Base-by-base conservation (phyloP, 345 rosid species). In the Raphanus sativus region DNA sequence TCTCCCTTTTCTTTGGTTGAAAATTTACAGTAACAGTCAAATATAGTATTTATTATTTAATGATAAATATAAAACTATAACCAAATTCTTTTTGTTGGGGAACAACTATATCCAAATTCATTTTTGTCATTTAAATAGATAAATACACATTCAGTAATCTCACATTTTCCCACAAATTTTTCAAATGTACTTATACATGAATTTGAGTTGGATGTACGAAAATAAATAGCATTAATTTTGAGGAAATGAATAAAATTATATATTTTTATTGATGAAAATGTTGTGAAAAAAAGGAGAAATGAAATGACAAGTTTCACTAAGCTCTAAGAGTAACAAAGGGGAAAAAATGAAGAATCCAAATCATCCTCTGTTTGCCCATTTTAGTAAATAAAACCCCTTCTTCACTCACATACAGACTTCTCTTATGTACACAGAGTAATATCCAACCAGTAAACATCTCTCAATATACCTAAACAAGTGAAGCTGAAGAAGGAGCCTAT, bases 361-460 rank as follows among this genome's bases (percentile, higher is more conserved):
- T 78, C 81, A 59, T 79, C 78, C 75, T 79, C 78, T 68, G 38
- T 3, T 21, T 52, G 78, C 78, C 78, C 52, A 48, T 73, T 56
- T 10, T 13, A n/a, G 66, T 16, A 78, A 65, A 10, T 16, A 78
- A 65, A 10, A 11, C 55, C 15, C 42, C 78, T 73, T 52, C 82
- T 73, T 73, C 78, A 71, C 67, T 56, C n/a, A 36, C 70, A 79
- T 73, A 68, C 64, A 15, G 34, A 73, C 74, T 73, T 62, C 65
- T 79, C 82, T 64, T 79, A 79, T 79, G 82, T 79, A 79, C 82
- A 78, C 59, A 72, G 11, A 74, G 28, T 71, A 45, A 70, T 36
- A 61, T 70, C 67, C 75, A 70, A 63, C 80, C 1, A 42, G 38
- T 76, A 77, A 61, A n/a, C 71, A 70, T 56, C 36, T 65, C 55